Evolutionary conservation across 139 green algal genomes (phyloP).

Genomic region (Spirogloea muscicola): DNA sequence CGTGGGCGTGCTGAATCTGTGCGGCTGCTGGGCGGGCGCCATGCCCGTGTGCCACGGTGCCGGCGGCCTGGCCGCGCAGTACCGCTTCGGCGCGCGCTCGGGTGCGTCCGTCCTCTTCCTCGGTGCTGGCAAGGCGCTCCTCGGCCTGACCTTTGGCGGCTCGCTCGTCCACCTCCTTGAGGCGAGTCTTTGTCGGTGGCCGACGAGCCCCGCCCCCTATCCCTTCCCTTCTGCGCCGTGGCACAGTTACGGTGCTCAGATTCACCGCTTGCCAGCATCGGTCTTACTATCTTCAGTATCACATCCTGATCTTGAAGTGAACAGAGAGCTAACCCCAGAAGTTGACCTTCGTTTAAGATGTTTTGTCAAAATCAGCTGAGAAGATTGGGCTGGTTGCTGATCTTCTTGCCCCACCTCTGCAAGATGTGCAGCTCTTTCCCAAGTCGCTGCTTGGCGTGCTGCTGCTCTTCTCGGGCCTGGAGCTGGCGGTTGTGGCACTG

Average conservation of each 20-base stretch:
- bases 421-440: background rate
- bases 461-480: constrained; percentile 1
- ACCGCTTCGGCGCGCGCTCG: constrained; percentile 61
- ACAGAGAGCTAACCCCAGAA: too few relatives aligned
- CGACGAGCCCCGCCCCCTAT: too few relatives aligned
- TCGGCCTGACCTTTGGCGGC: constrained; percentile 42
- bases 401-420: too few relatives aligned
- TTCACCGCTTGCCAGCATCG: too few relatives aligned
- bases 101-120: constrained; percentile 68
- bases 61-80: constrained; percentile 71
- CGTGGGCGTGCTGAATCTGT: constrained; percentile 68
- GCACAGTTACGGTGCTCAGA: too few relatives aligned
- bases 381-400: too few relatives aligned
- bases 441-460: background rate
- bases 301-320: too few relatives aligned
- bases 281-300: too few relatives aligned
- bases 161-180: background rate
- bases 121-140: constrained; percentile 61
- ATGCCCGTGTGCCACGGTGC: constrained; percentile 76
- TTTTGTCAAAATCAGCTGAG: too few relatives aligned
- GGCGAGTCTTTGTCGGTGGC: too few relatives aligned
- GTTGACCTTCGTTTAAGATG: too few relatives aligned
- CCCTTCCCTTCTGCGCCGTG: too few relatives aligned
- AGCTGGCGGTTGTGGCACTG: background rate
- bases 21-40: constrained; percentile 68